Conservation (phyloP, 2,329 filamentous ascomycete genomes). For the Xylaria sp. region DNA sequence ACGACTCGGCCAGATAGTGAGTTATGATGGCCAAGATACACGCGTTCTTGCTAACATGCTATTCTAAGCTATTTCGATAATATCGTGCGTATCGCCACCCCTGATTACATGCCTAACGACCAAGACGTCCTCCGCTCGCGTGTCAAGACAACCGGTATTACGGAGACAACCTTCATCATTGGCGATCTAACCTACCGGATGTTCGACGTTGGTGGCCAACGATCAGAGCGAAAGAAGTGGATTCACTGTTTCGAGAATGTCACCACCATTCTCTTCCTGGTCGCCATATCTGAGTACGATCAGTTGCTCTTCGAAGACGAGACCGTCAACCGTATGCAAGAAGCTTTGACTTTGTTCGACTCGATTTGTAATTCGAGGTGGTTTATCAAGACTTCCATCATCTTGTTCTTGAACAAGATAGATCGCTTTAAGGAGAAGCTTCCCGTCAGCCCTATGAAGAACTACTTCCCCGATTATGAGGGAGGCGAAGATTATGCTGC, state of each 20-base stretch:
- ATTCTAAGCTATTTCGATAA: conserved; percentile 83
- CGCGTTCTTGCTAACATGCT: conserved; percentile 40
- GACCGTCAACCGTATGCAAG: conserved; percentile 94
- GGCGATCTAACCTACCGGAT: conserved; percentile 94
- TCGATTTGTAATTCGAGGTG: conserved; percentile 87
- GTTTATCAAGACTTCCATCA: conserved; percentile 90
- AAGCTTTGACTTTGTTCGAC: conserved; percentile 84
- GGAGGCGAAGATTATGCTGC: conserved; percentile 94
- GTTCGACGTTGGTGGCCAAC: conserved; percentile 96
- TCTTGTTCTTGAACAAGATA: conserved; percentile 87
- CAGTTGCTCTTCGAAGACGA: conserved; percentile 95
- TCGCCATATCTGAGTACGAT: conserved; percentile 97
- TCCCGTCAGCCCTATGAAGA: conserved; percentile 80
- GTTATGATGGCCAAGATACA: conserved; percentile 45
- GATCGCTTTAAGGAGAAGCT: conserved; percentile 89
- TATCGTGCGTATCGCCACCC: conserved; percentile 85
- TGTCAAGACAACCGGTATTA: conserved; percentile 98
- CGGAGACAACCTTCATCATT: conserved; percentile 94
- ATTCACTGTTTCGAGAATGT: conserved; percentile 99
- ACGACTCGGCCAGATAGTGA: conserved; percentile 95
- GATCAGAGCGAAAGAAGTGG: conserved; percentile 98
- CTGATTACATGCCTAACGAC: conserved; percentile 93
- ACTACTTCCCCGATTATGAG: conserved; percentile 91
- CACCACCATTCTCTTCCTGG: conserved; percentile 93
- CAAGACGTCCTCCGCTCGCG: conserved; percentile 94